Conservation (phyloP, 2,329 filamentous ascomycete species). For the Cladosporium velox region DNA sequence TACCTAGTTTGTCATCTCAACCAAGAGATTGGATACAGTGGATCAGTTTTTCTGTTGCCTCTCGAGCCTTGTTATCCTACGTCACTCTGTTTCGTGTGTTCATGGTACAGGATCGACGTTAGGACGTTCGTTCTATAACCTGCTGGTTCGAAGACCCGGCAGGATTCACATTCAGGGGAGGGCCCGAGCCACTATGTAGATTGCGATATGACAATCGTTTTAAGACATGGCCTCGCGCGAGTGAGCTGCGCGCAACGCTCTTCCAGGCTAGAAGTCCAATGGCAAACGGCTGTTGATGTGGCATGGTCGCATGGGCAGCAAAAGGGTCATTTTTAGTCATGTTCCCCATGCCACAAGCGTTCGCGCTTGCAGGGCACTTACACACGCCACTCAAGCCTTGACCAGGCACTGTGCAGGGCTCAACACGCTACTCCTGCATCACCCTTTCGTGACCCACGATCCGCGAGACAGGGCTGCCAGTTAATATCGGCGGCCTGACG, state of each 20-base stretch:
- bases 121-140: neutral
- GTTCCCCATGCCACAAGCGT: constrained; percentile 18
- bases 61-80: neutral
- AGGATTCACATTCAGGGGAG: constrained; percentile 13
- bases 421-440: constrained; percentile 17
- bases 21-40: neutral
- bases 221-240: neutral
- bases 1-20: neutral
- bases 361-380: constrained; percentile 16
- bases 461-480: constrained; percentile 14
- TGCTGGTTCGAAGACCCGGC: constrained; percentile 3
- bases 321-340: constrained; percentile 6
- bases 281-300: neutral
- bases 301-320: neutral
- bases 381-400: constrained; percentile 5
- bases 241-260: neutral
- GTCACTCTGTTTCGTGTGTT: neutral
- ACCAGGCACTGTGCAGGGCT: constrained; percentile 15
- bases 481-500: constrained; percentile 18
- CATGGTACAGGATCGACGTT: neutral
- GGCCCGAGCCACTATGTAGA: neutral
- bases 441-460: constrained; percentile 11
- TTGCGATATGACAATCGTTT: constrained; percentile 13
- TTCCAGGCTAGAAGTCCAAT: neutral
- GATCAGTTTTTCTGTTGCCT: neutral